Percentiles rank a stretch among this genome's conserved stretches.
phyloP scores from a whole-genome alignment of 352 stramenopile species.

The Phytophthora brassicae region DNA sequence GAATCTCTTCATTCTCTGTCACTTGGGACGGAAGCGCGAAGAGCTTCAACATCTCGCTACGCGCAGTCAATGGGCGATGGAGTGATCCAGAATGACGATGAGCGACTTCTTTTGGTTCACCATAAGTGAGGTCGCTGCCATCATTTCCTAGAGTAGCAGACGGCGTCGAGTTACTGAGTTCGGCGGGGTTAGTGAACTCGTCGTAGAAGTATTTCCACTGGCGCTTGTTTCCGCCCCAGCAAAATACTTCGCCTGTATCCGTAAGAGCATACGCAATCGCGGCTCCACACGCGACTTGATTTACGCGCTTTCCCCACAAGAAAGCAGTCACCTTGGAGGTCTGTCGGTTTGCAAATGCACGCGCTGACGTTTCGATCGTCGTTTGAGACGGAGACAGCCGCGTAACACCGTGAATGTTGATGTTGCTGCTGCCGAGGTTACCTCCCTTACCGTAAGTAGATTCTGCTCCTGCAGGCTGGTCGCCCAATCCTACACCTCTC shows the following conservation, averaged over 20 bases:
- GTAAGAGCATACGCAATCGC: slow-evolving; percentile 67
- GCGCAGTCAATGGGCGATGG: slow-evolving; percentile 41
- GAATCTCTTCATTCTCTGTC: slow-evolving; percentile 28
- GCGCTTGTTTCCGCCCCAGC: slow-evolving; percentile 73
- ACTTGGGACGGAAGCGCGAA: slow-evolving; percentile 48
- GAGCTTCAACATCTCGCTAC: slow-evolving; percentile 69
- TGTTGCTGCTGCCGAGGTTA: not conserved
- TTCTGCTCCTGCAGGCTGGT: not conserved
- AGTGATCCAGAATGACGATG: slow-evolving; percentile 1
- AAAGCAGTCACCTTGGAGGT: slow-evolving; percentile 69
- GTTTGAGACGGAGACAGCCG: slow-evolving; percentile 36
- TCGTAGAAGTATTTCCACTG: slow-evolving; percentile 79
- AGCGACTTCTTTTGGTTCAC: not conserved
- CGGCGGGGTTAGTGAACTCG: slow-evolving; percentile 21
- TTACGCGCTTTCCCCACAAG: slow-evolving; percentile 72
- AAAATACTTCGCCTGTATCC: slow-evolving; percentile 71
- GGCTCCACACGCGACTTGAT: slow-evolving; percentile 48
- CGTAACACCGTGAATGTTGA: not conserved
- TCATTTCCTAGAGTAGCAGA: not conserved
- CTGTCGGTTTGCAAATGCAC: slow-evolving; percentile 53
- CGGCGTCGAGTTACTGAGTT: not conserved
- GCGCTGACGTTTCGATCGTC: slow-evolving; percentile 37
- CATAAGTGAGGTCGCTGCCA: not conserved
- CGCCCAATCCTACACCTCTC: not conserved
- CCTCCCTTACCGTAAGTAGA: not conserved